Evolutionary conservation across 805 yeast genomes (phyloP).

Genomic region (Kodamaea hsintzibuensis): DNA sequence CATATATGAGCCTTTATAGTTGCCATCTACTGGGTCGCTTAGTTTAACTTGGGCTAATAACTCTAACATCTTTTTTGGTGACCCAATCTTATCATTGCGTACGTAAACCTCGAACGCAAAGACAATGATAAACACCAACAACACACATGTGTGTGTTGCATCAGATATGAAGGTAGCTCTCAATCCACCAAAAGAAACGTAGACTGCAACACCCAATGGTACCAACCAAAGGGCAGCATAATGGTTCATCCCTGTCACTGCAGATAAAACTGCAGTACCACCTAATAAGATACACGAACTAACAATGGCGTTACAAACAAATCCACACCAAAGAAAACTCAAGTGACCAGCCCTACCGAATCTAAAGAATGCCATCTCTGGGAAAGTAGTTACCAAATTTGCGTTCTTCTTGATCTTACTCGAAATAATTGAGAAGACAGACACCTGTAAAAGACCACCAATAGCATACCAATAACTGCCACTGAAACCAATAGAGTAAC

Average conservation of each 20-base stretch:
- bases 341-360: conserved; percentile 30
- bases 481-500: conserved; percentile 22
- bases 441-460: conserved; percentile 27
- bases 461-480: conserved; percentile 27
- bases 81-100: conserved; percentile 21
- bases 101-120: conserved; percentile 22
- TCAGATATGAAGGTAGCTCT: conserved; percentile 29
- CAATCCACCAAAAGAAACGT: conserved; percentile 26
- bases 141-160: conserved; percentile 26
- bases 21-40: conserved; percentile 14
- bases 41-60: conserved; percentile 15
- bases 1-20: conserved; percentile 18
- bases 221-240: conserved; percentile 22
- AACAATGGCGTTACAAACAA: conserved; percentile 23
- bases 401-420: conserved; percentile 33
- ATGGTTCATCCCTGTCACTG: conserved; percentile 16
- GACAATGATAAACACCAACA: conserved; percentile 20
- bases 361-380: conserved; percentile 25
- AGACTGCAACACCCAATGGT: conserved; percentile 26
- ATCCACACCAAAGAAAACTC: conserved; percentile 24
- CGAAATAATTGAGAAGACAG: conserved; percentile 37
- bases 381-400: conserved; percentile 33
- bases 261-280: conserved; percentile 18
- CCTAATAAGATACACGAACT: conserved; percentile 23
- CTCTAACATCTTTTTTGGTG: conserved; percentile 26